A percentile compares a stretch with the other conserved stretches of the same genome.
Conservation (phyloP, 164 flowering plant species). For the Houttuynia cordata region DNA sequence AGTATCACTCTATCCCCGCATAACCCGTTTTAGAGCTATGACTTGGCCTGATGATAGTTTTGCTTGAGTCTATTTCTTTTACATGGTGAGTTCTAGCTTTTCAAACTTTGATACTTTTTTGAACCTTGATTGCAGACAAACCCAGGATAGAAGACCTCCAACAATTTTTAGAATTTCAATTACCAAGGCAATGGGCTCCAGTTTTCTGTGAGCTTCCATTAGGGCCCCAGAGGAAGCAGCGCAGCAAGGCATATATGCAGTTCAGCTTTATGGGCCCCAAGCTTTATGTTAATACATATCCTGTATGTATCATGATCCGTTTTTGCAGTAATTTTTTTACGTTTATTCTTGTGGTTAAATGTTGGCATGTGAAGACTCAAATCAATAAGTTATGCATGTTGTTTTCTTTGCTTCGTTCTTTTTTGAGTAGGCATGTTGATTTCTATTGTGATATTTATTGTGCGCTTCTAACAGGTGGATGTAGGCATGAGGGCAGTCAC, state of each 20-base stretch:
- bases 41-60: too few relatives aligned
- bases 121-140: conserved; percentile 46
- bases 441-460: too few relatives aligned
- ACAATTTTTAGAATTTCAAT: conserved; percentile 91
- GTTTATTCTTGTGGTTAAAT: too few relatives aligned
- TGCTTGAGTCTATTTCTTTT: not conserved
- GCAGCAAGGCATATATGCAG: conserved; percentile 44
- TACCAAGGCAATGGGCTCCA: conserved; percentile 97
- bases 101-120: not conserved
- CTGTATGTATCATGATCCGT: conserved; percentile 26
- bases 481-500: conserved; percentile 82
- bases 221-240: conserved; percentile 76
- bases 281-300: conserved; percentile 65
- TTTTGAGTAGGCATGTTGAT: too few relatives aligned
- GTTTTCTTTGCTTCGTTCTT: not conserved
- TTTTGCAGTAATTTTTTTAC: too few relatives aligned
- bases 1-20: too few relatives aligned
- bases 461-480: conserved; percentile 48
- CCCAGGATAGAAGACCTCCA: conserved; percentile 88
- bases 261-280: conserved; percentile 88
- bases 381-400: not conserved
- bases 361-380: too few relatives aligned
- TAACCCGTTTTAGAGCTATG: too few relatives aligned
- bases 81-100: not conserved
- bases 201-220: conserved; percentile 88